phyloP scores from a whole-genome alignment of 352 stramenopile species.

The Pythium rishiriense region DNA sequence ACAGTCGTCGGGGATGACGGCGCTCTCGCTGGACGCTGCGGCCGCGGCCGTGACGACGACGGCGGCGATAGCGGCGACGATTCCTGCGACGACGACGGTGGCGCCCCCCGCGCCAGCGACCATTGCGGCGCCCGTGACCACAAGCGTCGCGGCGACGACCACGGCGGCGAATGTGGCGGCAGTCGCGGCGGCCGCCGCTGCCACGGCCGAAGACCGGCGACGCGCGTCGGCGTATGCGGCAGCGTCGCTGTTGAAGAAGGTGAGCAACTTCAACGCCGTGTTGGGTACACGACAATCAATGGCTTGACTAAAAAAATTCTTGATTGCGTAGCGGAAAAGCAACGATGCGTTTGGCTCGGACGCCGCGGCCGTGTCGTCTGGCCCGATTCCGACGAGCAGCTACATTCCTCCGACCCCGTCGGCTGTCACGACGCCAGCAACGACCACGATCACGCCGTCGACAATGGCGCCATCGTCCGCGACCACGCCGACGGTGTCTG shows the following conservation, averaged over 20 bases:
- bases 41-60: conserved; percentile 7
- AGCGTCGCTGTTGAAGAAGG: conserved; percentile 38
- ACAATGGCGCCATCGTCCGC: conserved; percentile 1
- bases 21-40: conserved; percentile 36
- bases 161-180: conserved; percentile 4
- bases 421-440: background rate
- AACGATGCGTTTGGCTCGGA: conserved; percentile 38
- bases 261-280: conserved; percentile 8
- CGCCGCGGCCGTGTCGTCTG: conserved; percentile 14
- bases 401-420: conserved; percentile 19
- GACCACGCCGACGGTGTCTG: conserved; percentile 28
- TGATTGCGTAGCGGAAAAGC: conserved; percentile 67
- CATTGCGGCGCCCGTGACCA: conserved; percentile 3
- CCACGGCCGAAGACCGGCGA: conserved; percentile 30
- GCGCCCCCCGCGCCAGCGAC: conserved; percentile 7
- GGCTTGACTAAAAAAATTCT: too few relatives aligned
- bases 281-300: too few relatives aligned
- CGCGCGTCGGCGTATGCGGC: conserved; percentile 25
- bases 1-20: conserved; percentile 31
- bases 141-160: conserved; percentile 1
- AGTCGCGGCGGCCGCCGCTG: conserved; percentile 4
- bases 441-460: conserved; percentile 2
- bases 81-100: conserved; percentile 11
- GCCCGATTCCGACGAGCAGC: conserved; percentile 25
- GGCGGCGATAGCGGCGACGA: conserved; percentile 10